Evolutionary conservation across 805 yeast species (phyloP).

Genomic region (Millerozyma acaciae): DNA sequence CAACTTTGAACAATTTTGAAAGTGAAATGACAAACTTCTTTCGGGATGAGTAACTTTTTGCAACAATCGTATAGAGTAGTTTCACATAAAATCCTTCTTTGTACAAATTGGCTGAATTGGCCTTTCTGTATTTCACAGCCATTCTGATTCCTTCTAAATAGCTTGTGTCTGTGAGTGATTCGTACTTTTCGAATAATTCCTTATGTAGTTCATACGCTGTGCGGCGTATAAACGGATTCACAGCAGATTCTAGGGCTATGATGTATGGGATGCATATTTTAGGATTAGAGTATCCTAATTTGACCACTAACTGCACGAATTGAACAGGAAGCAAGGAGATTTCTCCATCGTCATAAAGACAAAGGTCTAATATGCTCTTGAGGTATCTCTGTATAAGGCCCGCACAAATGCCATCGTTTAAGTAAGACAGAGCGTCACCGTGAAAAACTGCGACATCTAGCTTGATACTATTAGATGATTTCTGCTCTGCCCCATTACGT

Average conservation of each 20-base stretch:
- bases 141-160: constrained; percentile 59
- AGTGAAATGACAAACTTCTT: constrained; percentile 37
- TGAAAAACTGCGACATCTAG: constrained; percentile 52
- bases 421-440: constrained; percentile 45
- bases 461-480: constrained; percentile 27
- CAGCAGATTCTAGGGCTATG: constrained; percentile 63
- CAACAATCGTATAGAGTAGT: constrained; percentile 41
- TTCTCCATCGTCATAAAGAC: constrained; percentile 44
- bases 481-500: constrained; percentile 36
- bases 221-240: constrained; percentile 35
- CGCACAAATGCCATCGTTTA: constrained; percentile 70
- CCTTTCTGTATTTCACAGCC: constrained; percentile 46
- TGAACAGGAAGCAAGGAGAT: constrained; percentile 49
- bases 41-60: constrained; percentile 32
- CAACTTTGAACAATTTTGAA: constrained; percentile 15
- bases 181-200: constrained; percentile 61
- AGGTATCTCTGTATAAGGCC: constrained; percentile 66
- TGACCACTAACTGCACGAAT: constrained; percentile 53
- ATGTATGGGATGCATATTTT: constrained; percentile 63
- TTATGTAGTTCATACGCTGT: constrained; percentile 52
- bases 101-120: constrained; percentile 19
- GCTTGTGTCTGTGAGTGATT: constrained; percentile 63
- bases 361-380: constrained; percentile 42
- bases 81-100: constrained; percentile 32
- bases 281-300: constrained; percentile 74